These are phyloP conservation scores for Clausena lansium DNA, from an alignment of 345 rosid genomes.

Conservation along the genomic window DNA sequence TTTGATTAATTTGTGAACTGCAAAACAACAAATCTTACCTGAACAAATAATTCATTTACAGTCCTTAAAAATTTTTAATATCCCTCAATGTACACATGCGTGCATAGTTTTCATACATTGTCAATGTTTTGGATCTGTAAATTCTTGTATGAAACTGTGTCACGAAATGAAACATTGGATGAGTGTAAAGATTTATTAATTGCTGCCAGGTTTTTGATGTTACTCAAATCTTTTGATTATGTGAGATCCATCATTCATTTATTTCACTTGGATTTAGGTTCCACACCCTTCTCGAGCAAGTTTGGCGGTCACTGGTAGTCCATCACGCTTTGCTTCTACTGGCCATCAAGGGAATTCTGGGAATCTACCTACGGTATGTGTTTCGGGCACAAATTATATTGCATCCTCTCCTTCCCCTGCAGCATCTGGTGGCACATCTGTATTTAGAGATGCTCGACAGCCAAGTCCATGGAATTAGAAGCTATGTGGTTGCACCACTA, in stretches of 20 bases:
- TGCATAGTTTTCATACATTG: neutral
- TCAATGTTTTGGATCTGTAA: neutral
- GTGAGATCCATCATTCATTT: neutral
- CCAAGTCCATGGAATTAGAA: conserved; percentile 83
- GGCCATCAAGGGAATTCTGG: conserved; percentile 46
- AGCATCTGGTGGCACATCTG: conserved; percentile 89
- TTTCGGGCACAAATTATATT: conserved; percentile 75
- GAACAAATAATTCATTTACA: neutral
- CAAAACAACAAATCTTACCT: neutral
- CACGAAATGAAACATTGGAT: neutral
- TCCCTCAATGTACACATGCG: neutral
- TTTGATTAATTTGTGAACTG: neutral
- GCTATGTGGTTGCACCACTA: neutral
- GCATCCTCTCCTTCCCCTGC: conserved; percentile 93
- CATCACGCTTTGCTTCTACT: conserved; percentile 68
- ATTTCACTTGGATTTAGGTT: conserved; percentile 36
- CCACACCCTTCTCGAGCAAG: conserved; percentile 55
- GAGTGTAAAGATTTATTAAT: neutral
- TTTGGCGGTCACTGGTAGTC: conserved; percentile 51
- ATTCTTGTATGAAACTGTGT: neutral
- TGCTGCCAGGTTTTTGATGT: neutral
- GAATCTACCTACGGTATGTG: conserved; percentile 53
- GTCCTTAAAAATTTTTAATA: neutral
- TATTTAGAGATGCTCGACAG: conserved; percentile 66
- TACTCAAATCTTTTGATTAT: conserved; percentile 4